These are phyloP conservation scores for Lasiodiplodia citricola DNA, from an alignment of 2,329 filamentous ascomycete species.

Conservation along the genomic window DNA sequence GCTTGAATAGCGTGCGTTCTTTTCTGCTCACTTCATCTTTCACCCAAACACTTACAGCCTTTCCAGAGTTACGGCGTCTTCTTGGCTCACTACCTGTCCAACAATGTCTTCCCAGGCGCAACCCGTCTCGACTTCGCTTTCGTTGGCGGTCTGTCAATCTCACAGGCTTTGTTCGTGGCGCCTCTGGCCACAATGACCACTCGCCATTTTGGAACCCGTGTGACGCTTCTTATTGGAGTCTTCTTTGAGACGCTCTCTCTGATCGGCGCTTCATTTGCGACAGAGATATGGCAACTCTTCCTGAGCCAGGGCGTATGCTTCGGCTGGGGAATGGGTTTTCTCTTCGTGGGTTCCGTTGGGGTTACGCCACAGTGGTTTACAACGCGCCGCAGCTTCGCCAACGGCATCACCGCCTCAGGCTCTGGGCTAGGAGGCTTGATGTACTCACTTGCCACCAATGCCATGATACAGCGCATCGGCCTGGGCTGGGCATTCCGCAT, in stretches of 20 bases:
- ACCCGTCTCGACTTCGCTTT: conserved; percentile 74
- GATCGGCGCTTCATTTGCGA: conserved; percentile 72
- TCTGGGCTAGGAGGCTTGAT: conserved; percentile 75
- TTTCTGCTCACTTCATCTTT: background rate
- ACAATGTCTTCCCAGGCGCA: conserved; percentile 66
- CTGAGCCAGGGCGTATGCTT: conserved; percentile 77
- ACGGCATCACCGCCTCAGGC: conserved; percentile 70
- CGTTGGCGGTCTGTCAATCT: conserved; percentile 73
- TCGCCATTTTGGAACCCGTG: conserved; percentile 66
- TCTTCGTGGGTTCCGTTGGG: conserved; percentile 72
- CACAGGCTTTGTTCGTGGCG: conserved; percentile 69
- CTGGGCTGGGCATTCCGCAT: conserved; percentile 71
- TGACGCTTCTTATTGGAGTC: conserved; percentile 68
- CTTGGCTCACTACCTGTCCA: conserved; percentile 75
- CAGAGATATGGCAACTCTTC: conserved; percentile 75
- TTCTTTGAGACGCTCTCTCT: conserved; percentile 68
- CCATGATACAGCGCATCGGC: conserved; percentile 69
- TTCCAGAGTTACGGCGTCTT: conserved; percentile 71
- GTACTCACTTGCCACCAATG: conserved; percentile 70
- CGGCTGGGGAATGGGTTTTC: conserved; percentile 77
- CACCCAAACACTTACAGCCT: background rate
- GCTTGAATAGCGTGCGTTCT: conserved; percentile 46
- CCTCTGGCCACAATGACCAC: conserved; percentile 69
- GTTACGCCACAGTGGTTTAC: conserved; percentile 78
- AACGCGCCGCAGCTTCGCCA: conserved; percentile 70